Conservation (phyloP, 169 alveolate genomes). For the Plasmodium chabaudi region DNA sequence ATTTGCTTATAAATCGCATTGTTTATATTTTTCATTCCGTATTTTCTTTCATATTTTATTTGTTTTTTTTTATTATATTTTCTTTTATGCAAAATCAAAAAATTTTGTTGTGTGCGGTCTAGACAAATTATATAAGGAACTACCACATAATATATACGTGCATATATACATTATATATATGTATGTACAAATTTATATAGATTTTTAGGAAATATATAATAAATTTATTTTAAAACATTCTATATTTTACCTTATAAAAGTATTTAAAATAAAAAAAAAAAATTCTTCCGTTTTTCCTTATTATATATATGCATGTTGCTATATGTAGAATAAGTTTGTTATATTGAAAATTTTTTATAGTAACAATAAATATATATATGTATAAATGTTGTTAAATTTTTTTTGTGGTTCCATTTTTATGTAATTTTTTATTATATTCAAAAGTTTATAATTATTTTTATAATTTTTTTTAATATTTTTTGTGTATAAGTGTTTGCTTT, state of each 20-base stretch:
- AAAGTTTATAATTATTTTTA: slow-evolving; percentile 1
- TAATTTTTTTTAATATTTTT: slow-evolving; percentile 6
- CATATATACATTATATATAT: background rate
- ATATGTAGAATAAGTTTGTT: background rate
- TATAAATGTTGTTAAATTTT: background rate
- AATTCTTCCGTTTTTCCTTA: background rate
- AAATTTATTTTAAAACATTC: background rate
- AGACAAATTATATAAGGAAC: too few relatives aligned
- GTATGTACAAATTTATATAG: background rate
- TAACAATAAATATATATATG: background rate
- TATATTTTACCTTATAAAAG: background rate
- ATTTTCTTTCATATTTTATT: background rate
- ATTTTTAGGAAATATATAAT: background rate
- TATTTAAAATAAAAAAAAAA: background rate
- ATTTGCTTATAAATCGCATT: too few relatives aligned
- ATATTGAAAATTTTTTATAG: background rate
- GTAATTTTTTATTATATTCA: background rate
- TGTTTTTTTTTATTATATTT: background rate
- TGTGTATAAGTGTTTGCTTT: background rate
- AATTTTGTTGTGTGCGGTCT: too few relatives aligned
- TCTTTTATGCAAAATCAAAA: too few relatives aligned
- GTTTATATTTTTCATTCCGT: background rate
- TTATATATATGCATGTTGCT: background rate
- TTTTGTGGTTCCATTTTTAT: background rate
- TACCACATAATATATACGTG: background rate